Percentiles rank a stretch among this genome's conserved stretches.
Evolutionary conservation across 129 eudicot genomes (phyloP).

Genomic region (Solidago caesia): DNA sequence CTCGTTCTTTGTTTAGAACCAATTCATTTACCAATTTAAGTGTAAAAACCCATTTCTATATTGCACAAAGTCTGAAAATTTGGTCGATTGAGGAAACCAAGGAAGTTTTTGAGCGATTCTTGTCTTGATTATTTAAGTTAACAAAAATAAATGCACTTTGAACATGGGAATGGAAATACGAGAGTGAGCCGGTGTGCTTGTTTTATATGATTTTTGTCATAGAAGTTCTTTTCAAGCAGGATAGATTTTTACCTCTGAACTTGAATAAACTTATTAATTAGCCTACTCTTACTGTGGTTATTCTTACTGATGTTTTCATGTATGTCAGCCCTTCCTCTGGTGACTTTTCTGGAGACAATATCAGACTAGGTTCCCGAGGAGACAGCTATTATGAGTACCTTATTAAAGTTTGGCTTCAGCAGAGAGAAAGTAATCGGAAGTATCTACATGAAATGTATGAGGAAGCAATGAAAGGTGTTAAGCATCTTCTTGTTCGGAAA

Average conservation of each 20-base stretch:
- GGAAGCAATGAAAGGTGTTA: slow-evolving; percentile 94
- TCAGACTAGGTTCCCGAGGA: slow-evolving; percentile 95
- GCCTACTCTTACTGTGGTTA: background rate
- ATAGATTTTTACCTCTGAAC: background rate
- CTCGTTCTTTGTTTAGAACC: background rate
- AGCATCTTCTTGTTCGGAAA: slow-evolving; percentile 82
- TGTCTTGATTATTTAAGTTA: background rate
- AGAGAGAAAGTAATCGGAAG: slow-evolving; percentile 54
- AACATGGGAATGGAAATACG: background rate
- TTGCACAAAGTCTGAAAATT: slow-evolving; percentile 16
- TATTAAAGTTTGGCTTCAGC: slow-evolving; percentile 95
- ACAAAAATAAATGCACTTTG: background rate
- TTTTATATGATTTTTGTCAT: background rate
- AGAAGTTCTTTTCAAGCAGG: background rate
- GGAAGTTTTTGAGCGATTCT: background rate
- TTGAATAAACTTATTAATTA: background rate
- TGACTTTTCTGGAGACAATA: slow-evolving; percentile 78
- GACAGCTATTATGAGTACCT: slow-evolving; percentile 99
- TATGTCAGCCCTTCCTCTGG: slow-evolving; percentile 82
- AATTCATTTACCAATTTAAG: background rate
- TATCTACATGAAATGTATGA: slow-evolving; percentile 79
- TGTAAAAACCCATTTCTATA: background rate
- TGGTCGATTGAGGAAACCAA: background rate
- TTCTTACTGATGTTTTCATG: slow-evolving; percentile 17
- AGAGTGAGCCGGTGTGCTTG: slow-evolving; percentile 1